Evolutionary conservation across 106 monocot species (phyloP).

Genomic region (Acorus calamus): DNA sequence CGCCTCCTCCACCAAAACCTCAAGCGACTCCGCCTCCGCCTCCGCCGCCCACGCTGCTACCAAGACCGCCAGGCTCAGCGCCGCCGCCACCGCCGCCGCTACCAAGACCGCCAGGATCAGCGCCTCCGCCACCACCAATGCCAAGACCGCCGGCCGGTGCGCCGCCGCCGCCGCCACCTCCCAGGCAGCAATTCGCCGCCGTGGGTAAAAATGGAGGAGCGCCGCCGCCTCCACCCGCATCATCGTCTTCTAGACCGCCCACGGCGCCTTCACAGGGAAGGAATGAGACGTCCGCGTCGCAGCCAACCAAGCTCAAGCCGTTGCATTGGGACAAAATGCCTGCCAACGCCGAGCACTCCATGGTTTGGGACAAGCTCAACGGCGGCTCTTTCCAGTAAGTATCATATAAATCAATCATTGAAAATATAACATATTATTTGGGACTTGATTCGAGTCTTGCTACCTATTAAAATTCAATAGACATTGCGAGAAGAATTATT

Average conservation of each 20-base stretch:
- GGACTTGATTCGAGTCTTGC: no score
- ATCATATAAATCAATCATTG: no score
- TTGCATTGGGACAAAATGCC: constrained; percentile 90
- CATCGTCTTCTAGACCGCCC: constrained; percentile 11
- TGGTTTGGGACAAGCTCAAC: constrained; percentile 90
- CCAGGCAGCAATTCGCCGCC: not conserved
- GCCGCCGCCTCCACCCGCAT: not conserved
- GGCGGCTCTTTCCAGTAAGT: constrained; percentile 67
- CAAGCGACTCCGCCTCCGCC: constrained; percentile 1
- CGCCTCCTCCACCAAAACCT: not conserved
- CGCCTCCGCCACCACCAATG: no score
- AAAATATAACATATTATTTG: no score
- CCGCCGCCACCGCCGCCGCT: not conserved
- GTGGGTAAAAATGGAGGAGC: not conserved
- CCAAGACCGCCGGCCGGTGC: not conserved
- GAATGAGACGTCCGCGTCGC: constrained; percentile 10
- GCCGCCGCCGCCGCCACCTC: constrained; percentile 12
- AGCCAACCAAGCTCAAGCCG: constrained; percentile 55
- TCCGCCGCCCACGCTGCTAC: no score
- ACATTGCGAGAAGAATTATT: no score
- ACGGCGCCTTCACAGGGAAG: constrained; percentile 4
- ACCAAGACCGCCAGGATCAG: no score
- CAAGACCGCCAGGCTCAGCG: not conserved
- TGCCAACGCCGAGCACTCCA: constrained; percentile 57
- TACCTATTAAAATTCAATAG: no score